A percentile compares a stretch with the other conserved stretches of the same genome.
Evolutionary conservation across 108 stramenopile species (phyloP).

Genomic region (Cyclotella cryptica): DNA sequence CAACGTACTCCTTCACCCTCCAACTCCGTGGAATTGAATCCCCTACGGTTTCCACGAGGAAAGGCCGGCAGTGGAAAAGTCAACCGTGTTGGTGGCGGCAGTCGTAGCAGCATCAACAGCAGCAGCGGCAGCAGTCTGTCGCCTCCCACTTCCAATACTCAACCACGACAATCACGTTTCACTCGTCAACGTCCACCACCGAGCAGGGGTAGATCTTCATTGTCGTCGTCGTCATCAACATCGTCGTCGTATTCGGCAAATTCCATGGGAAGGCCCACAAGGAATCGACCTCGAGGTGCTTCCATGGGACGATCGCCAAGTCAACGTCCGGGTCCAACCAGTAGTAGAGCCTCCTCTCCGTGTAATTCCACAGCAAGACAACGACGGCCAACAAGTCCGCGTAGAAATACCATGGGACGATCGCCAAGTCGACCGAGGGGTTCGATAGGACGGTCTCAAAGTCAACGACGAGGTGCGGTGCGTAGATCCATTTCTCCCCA

Average conservation of each 20-base stretch:
- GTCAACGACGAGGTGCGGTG: neutral
- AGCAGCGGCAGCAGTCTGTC: neutral
- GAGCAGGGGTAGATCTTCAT: too few species aligned
- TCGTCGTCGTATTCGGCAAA: too few species aligned
- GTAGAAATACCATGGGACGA: neutral
- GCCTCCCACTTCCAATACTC: too few species aligned
- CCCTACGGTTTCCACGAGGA: neutral
- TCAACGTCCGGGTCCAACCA: neutral
- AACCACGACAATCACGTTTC: too few species aligned
- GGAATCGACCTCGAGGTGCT: neutral
- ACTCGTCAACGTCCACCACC: too few species aligned
- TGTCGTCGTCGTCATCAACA: too few species aligned
- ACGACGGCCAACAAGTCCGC: neutral
- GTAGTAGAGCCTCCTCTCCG: neutral
- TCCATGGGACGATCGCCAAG: neutral
- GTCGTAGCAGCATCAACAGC: neutral
- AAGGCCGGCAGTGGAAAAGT: neutral
- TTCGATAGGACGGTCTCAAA: neutral
- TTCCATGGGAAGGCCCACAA: neutral
- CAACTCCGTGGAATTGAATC: constrained; percentile 13
- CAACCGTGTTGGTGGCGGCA: neutral
- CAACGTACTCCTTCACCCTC: neutral
- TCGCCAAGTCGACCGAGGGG: too few species aligned
- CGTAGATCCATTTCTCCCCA: neutral
- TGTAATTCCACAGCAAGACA: neutral